Conservation (phyloP, 305 asterid genomes). For the Caryopteris hybrid region DNA sequence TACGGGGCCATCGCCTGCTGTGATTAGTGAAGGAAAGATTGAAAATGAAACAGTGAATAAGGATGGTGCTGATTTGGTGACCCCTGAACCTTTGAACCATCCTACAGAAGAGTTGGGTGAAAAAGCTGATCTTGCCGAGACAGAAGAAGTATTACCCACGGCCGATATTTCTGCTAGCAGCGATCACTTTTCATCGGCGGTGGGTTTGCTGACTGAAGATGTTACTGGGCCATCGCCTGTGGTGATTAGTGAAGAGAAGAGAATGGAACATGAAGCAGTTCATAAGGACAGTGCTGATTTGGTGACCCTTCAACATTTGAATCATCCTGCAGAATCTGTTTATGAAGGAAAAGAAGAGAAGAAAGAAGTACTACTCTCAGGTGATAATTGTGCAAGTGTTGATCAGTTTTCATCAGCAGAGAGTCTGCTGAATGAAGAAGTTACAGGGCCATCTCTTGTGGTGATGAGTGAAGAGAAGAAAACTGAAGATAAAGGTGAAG, state of each 20-base stretch:
- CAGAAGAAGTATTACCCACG: slow-evolving; percentile 24
- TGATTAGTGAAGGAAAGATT: slow-evolving; percentile 21
- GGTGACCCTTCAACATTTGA: slow-evolving; percentile 3
- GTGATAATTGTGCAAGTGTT: slow-evolving; percentile 19
- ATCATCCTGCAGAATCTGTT: slow-evolving; percentile 17
- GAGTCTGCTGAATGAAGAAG: slow-evolving; percentile 17
- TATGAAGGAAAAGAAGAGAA: slow-evolving; percentile 20
- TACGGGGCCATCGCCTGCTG: slow-evolving; percentile 9
- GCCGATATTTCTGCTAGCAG: slow-evolving; percentile 21
- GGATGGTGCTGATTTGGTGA: slow-evolving; percentile 16
- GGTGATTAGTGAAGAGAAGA: slow-evolving; percentile 22
- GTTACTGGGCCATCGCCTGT: slow-evolving; percentile 13
- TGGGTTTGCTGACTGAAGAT: slow-evolving; percentile 14
- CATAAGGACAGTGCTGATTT: slow-evolving; percentile 17
- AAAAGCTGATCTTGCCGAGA: slow-evolving; percentile 23
- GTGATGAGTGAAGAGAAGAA: slow-evolving; percentile 21
- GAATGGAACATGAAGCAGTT: slow-evolving; percentile 17
- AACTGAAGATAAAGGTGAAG: slow-evolving; percentile 21
- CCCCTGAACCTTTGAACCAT: background rate
- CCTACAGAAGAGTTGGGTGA: slow-evolving; percentile 15
- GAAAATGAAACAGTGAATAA: slow-evolving; percentile 22
- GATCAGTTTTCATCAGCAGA: slow-evolving; percentile 15
- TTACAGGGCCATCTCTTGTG: slow-evolving; percentile 10
- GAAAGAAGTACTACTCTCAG: slow-evolving; percentile 22
- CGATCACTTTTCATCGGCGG: slow-evolving; percentile 17